phyloP scores from a whole-genome alignment of 2,329 filamentous ascomycete genomes.

The Penicillium sp. region DNA sequence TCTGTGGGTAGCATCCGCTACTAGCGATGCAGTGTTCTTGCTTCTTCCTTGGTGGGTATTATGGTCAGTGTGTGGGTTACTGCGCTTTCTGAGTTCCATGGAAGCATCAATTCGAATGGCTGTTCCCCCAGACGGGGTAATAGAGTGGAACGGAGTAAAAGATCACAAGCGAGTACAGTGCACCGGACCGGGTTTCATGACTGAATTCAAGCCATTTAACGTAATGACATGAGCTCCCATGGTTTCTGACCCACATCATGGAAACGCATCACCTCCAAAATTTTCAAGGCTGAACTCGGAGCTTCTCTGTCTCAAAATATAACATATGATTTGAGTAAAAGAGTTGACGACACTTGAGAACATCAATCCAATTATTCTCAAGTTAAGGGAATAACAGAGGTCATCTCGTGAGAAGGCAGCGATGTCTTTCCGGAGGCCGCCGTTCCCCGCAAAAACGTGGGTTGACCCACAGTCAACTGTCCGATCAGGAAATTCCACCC shows the following conservation, averaged over 20 bases:
- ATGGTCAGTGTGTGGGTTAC: neutral
- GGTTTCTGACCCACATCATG: neutral
- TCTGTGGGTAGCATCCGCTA: neutral
- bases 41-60: neutral
- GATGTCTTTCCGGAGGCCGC: neutral
- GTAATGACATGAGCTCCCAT: slow-evolving; percentile 6
- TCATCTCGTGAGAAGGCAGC: neutral
- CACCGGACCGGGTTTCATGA: slow-evolving; percentile 1
- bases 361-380: neutral
- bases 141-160: neutral
- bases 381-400: neutral
- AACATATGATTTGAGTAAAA: too few relatives aligned
- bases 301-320: too few relatives aligned
- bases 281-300: neutral
- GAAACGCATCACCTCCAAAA: neutral
- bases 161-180: neutral
- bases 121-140: neutral
- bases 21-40: neutral
- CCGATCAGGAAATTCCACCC: neutral
- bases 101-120: neutral
- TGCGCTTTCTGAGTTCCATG: neutral
- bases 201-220: slow-evolving; percentile 1
- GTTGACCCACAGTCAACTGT: neutral
- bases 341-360: too few relatives aligned
- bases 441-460: slow-evolving; percentile 4